Evolutionary conservation across 2,329 filamentous ascomycete genomes (phyloP).

Genomic region (Cladophialophora bantiana): DNA sequence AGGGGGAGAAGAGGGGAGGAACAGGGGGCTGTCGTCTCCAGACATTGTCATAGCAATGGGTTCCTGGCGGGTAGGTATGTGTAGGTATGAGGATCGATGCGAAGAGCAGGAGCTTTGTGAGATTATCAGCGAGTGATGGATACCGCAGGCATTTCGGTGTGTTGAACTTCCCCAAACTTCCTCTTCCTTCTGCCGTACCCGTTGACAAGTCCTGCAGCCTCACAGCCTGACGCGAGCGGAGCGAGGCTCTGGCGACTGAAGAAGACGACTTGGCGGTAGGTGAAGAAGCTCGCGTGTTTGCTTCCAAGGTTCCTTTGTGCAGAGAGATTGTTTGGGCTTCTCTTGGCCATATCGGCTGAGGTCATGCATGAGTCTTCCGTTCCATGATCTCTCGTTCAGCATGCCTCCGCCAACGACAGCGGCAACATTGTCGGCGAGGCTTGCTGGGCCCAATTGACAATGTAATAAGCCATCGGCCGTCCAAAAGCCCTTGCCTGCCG

Average conservation of each 20-base stretch:
- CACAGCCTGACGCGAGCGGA: background rate
- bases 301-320: background rate
- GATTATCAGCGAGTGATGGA: background rate
- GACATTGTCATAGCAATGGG: background rate
- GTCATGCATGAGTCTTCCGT: background rate
- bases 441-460: background rate
- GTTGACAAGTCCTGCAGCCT: background rate
- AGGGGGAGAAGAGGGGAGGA: conserved; percentile 30
- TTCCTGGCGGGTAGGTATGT: background rate
- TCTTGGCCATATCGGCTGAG: background rate
- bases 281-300: background rate
- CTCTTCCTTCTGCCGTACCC: conserved; percentile 2
- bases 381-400: background rate
- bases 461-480: background rate
- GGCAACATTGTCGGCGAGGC: background rate
- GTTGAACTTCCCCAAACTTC: background rate
- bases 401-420: background rate
- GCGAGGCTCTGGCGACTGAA: background rate
- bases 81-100: background rate
- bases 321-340: background rate
- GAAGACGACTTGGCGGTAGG: background rate
- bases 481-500: background rate
- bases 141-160: background rate
- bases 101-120: background rate
- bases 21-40: conserved; percentile 16